A percentile compares a stretch with the other conserved stretches of the same genome.
These are phyloP conservation scores for Colletotrichum sublineola DNA, from an alignment of 2,329 filamentous ascomycete genomes.

Conservation along the genomic window DNA sequence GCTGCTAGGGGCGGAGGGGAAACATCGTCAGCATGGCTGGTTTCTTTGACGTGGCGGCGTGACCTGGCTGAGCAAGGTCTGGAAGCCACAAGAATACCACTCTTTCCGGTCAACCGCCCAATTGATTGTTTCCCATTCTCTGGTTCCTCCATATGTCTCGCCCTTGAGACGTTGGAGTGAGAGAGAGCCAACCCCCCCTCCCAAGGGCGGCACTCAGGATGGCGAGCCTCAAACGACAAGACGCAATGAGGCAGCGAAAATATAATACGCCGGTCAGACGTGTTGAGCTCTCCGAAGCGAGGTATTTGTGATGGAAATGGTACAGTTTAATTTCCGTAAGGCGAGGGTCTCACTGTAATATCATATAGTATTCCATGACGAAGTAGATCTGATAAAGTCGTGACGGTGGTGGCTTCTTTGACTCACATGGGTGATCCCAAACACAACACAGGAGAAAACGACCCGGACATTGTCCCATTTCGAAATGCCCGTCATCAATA, in stretches of 20 bases:
- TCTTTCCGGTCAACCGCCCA: neutral
- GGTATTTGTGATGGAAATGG: neutral
- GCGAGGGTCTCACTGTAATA: too few relatives aligned
- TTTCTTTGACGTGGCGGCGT: neutral
- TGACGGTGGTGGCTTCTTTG: too few relatives aligned
- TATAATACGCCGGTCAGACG: neutral
- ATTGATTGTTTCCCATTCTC: neutral
- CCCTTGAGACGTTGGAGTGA: too few relatives aligned
- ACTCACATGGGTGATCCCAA: too few relatives aligned
- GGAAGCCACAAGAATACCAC: neutral
- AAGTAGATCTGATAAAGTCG: too few relatives aligned
- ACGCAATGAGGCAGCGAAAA: neutral
- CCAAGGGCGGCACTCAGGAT: neutral
- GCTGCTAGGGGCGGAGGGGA: neutral
- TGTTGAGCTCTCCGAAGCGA: neutral
- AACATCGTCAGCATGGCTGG: neutral
- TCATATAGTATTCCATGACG: too few relatives aligned
- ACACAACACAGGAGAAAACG: too few relatives aligned
- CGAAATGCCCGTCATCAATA: neutral
- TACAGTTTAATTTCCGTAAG: too few relatives aligned
- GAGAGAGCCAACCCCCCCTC: neutral
- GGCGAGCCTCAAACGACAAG: conserved; percentile 14
- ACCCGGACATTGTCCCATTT: neutral
- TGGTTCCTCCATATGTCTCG: neutral
- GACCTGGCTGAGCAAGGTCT: neutral